These are phyloP conservation scores for Fusarium gaditjirri DNA, from an alignment of 2,329 filamentous ascomycete species.

Conservation along the genomic window DNA sequence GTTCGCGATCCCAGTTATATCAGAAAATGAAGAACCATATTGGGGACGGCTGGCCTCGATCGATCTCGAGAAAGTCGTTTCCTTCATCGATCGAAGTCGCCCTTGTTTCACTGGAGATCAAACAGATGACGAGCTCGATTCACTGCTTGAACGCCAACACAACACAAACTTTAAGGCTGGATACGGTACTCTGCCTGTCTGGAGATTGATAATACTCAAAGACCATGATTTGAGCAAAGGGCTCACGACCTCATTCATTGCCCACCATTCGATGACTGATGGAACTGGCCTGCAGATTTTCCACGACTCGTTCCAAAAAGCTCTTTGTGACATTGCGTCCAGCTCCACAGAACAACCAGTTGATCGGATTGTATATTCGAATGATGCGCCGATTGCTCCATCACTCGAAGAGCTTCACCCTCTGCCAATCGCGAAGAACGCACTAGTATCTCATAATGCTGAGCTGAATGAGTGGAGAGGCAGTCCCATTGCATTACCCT, in stretches of 20 bases:
- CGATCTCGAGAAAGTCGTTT: not conserved
- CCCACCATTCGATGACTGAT: conserved; percentile 1
- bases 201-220: not conserved
- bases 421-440: not conserved
- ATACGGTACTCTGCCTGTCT: not conserved
- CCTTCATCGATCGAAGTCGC: not conserved
- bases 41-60: not conserved
- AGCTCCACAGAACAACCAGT: accelerated
- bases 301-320: not conserved
- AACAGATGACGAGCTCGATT: not conserved
- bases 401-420: not conserved
- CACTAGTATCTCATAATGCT: not conserved
- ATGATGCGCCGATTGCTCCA: not conserved
- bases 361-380: not conserved
- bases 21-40: not conserved
- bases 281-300: not conserved
- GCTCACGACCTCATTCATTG: not conserved
- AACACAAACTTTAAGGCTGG: not conserved
- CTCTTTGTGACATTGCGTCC: not conserved
- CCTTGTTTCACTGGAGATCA: not conserved
- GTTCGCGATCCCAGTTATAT: not conserved
- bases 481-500: not conserved
- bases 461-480: not conserved
- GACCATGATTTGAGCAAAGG: not conserved
- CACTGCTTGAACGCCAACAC: not conserved